phyloP scores from a whole-genome alignment of 2,329 filamentous ascomycete species.

The Sporothrix luriei region DNA sequence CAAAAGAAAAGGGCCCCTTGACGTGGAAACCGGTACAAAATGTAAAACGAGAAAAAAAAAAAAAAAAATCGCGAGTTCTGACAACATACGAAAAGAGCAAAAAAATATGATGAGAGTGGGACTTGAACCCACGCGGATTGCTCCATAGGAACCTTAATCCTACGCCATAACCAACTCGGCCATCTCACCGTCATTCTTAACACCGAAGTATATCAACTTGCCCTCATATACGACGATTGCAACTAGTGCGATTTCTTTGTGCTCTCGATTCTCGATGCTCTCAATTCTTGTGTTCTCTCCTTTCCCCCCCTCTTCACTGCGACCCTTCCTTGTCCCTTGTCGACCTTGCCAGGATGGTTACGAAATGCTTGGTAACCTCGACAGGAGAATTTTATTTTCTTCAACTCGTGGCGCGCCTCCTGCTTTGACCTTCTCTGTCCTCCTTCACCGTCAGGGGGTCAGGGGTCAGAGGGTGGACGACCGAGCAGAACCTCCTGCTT shows the following conservation, averaged over 20 bases:
- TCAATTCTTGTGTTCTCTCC: not conserved
- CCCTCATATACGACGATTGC: not conserved
- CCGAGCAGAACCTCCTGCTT: not conserved
- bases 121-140: constrained; percentile 47
- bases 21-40: not conserved
- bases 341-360: not conserved
- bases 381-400: constrained; percentile 5
- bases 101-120: constrained; percentile 31
- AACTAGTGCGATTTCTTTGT: too few species aligned
- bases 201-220: not conserved
- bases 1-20: not conserved
- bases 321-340: too few species aligned
- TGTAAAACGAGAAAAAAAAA: not conserved
- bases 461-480: too few species aligned
- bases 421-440: not conserved
- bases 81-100: not conserved
- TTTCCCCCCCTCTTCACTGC: too few species aligned
- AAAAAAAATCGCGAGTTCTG: not conserved
- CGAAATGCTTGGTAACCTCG: constrained; percentile 21
- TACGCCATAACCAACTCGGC: constrained; percentile 36
- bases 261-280: too few species aligned
- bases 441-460: too few species aligned
- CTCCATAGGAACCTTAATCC: constrained; percentile 41
- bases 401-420: not conserved
- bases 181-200: constrained; percentile 26